A percentile compares a stretch with the other conserved stretches of the same genome.
Conservation (phyloP, 2,329 filamentous ascomycete genomes). For the Teratosphaeria nubilosa region DNA sequence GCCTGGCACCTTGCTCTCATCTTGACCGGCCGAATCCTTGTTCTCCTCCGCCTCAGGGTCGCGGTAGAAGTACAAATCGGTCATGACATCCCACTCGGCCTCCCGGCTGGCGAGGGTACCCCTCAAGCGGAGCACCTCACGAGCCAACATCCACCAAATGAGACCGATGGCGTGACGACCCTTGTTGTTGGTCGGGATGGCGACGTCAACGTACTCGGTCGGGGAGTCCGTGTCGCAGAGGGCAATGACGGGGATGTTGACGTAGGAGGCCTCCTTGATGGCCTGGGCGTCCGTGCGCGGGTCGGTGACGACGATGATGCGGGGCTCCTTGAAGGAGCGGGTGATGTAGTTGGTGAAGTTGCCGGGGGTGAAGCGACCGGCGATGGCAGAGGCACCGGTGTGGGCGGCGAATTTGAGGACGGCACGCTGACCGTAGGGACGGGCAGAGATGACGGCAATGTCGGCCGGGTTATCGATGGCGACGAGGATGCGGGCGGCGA, state of each 20-base stretch:
- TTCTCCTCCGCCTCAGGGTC: slow-evolving; percentile 99
- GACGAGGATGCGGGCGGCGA: slow-evolving; percentile 96
- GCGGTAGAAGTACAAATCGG: slow-evolving; percentile 99
- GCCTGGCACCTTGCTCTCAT: slow-evolving; percentile 76
- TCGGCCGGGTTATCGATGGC: slow-evolving; percentile 99
- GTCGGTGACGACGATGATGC: slow-evolving; percentile 98
- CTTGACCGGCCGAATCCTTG: slow-evolving; percentile 73
- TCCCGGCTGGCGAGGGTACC: slow-evolving; percentile 94
- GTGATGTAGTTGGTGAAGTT: slow-evolving; percentile 99
- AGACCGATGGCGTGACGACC: slow-evolving; percentile 97
- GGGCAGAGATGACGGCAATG: slow-evolving; percentile 97
- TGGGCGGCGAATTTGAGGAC: slow-evolving; percentile 99
- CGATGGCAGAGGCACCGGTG: slow-evolving; percentile 95
- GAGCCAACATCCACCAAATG: slow-evolving; percentile 98
- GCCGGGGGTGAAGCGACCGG: slow-evolving; percentile 99
- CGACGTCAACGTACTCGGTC: slow-evolving; percentile 98
- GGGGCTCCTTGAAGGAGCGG: slow-evolving; percentile 99
- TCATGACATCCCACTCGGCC: slow-evolving; percentile 97
- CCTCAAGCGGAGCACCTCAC: slow-evolving; percentile 97
- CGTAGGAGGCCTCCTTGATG: slow-evolving; percentile 99
- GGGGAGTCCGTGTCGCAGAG: slow-evolving; percentile 99
- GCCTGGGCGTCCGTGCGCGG: slow-evolving; percentile 99
- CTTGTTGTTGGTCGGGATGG: slow-evolving; percentile 99
- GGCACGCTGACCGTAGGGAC: slow-evolving; percentile 98
- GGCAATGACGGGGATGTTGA: slow-evolving; percentile 99